These are phyloP conservation scores for Talaromyces sp. DNA, from an alignment of 2,329 filamentous ascomycete species.

Conservation along the genomic window DNA sequence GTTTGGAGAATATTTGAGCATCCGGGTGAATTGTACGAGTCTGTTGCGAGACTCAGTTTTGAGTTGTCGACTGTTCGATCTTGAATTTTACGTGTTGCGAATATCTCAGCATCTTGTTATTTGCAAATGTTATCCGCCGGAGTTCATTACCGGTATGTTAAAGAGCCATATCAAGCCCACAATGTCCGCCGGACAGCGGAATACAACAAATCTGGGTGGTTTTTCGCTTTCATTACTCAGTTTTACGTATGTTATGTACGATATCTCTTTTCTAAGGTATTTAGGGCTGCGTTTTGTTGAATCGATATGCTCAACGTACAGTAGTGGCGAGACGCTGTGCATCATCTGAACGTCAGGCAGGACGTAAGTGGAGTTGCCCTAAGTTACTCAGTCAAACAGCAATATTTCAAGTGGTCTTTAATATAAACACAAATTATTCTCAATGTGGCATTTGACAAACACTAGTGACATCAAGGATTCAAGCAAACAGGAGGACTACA, in stretches of 20 bases:
- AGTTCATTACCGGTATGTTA: not conserved
- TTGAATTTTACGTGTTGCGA: not conserved
- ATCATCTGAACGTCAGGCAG: conserved; percentile 10
- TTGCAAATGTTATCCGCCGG: not conserved
- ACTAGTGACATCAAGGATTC: not conserved
- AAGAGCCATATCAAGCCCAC: conserved; percentile 19
- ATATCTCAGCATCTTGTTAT: not conserved
- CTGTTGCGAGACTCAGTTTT: conserved; percentile 29
- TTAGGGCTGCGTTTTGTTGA: not conserved
- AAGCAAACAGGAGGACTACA: not conserved
- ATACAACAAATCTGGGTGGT: not conserved
- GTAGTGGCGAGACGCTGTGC: conserved; percentile 3
- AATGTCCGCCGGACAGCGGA: not conserved
- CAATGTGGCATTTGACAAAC: not conserved
- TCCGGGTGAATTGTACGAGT: conserved; percentile 58
- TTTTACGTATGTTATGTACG: not conserved
- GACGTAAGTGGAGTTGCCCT: conserved; percentile 3
- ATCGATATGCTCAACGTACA: not conserved
- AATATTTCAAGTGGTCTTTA: not conserved
- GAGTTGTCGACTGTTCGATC: not conserved
- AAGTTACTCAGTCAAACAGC: not conserved
- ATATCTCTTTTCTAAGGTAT: not conserved
- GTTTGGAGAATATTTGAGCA: conserved; percentile 82
- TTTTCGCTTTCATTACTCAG: no score
- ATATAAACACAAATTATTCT: not conserved